Conservation (phyloP, 2,329 filamentous ascomycete genomes). For the Sporothrix euskadiensis region DNA sequence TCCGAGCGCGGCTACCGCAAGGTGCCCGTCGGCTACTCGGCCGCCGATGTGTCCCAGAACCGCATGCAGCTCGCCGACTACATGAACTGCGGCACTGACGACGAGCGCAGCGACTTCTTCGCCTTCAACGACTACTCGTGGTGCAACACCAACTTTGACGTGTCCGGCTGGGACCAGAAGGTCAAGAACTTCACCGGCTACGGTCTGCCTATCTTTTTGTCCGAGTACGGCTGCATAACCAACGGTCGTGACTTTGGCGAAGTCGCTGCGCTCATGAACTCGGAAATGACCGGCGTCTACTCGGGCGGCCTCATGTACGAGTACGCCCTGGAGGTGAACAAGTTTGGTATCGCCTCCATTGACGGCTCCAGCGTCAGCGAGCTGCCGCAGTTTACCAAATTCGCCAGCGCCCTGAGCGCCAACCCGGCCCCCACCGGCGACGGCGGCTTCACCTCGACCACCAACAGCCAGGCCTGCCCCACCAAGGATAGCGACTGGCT, state of each 20-base stretch:
- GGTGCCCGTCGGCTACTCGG: conserved; percentile 74
- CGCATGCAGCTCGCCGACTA: conserved; percentile 83
- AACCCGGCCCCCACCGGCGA: conserved; percentile 54
- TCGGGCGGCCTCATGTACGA: conserved; percentile 96
- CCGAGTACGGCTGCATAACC: conserved; percentile 87
- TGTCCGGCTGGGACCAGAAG: conserved; percentile 83
- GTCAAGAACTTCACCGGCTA: conserved; percentile 85
- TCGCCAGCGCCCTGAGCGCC: conserved; percentile 50
- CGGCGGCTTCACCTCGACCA: conserved; percentile 52
- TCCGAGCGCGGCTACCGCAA: conserved; percentile 60
- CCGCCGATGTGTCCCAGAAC: conserved; percentile 81
- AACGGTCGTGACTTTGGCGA: conserved; percentile 82
- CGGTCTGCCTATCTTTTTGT: conserved; percentile 88
- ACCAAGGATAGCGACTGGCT: conserved; percentile 52
- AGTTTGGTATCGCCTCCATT: conserved; percentile 77
- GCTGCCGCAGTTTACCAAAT: conserved; percentile 61
- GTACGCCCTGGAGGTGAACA: conserved; percentile 77
- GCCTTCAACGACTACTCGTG: conserved; percentile 89
- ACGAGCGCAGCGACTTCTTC: conserved; percentile 84
- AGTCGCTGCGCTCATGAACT: conserved; percentile 74
- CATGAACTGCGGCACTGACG: conserved; percentile 89
- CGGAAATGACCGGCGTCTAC: conserved; percentile 84
- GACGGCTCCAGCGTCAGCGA: conserved; percentile 56
- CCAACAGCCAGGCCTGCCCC: conserved; percentile 52
- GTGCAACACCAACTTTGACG: conserved; percentile 70